Percentiles rank a stretch among this genome's conserved stretches.
Conservation (phyloP, 768 basidiomycete genomes). For the Filobasidium floriforme region DNA sequence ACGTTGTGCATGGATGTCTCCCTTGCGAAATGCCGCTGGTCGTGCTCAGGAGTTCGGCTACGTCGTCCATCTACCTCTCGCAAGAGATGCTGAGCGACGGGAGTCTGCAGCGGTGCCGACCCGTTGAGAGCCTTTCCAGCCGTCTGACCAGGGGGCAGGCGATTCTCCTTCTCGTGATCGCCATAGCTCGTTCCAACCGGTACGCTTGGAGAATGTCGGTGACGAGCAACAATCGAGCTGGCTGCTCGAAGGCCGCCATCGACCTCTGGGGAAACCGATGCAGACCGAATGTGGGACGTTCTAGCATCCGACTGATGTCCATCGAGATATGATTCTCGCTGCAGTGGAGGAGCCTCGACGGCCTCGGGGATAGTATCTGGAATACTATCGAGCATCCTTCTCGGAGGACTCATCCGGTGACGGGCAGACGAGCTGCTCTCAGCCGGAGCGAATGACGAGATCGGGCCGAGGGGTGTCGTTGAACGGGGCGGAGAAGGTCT, state of each 20-base stretch:
- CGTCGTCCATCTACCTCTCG: not conserved
- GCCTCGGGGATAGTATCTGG: not conserved
- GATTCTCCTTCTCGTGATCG: conserved; percentile 2
- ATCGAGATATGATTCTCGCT: not conserved
- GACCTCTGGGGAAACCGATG: not conserved
- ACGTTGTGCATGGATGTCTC: not conserved
- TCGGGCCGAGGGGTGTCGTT: no score
- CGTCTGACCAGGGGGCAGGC: not conserved
- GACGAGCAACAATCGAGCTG: not conserved
- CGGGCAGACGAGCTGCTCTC: not conserved
- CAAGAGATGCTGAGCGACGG: not conserved
- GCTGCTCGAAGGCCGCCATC: not conserved
- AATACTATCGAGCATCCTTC: not conserved
- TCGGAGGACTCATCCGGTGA: conserved; percentile 4
- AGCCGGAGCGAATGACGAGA: not conserved
- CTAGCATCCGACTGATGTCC: not conserved
- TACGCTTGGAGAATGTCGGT: conserved; percentile 7
- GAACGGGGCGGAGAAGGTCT: no score
- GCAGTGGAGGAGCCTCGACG: not conserved
- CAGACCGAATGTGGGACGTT: not conserved
- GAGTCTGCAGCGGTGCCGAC: not conserved
- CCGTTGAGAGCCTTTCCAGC: not conserved
- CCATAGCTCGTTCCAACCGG: not conserved
- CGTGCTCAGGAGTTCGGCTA: not conserved
- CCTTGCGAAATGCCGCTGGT: not conserved